Evolutionary conservation across 345 rosid species (phyloP).

Genomic region (Pistacia integerrima): DNA sequence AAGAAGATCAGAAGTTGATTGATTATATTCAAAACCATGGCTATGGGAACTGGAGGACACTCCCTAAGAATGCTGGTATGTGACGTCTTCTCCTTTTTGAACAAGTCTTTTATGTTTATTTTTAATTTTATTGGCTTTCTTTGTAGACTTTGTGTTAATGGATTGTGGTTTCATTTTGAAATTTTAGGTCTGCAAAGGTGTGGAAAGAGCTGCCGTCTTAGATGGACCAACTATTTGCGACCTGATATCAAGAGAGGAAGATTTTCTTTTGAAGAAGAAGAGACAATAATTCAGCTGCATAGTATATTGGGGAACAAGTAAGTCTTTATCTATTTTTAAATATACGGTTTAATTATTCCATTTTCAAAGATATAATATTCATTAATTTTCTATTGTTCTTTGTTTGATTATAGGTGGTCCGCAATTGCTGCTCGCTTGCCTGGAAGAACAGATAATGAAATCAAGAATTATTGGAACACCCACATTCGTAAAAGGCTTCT

Average conservation of each 20-base stretch:
- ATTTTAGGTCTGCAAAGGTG: slow-evolving; percentile 60
- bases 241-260: slow-evolving; percentile 79
- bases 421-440: slow-evolving; percentile 82
- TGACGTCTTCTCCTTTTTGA: neutral
- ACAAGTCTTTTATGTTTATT: neutral
- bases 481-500: slow-evolving; percentile 73
- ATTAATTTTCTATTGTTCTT: neutral
- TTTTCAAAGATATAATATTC: neutral
- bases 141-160: neutral
- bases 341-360: neutral
- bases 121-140: neutral
- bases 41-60: slow-evolving; percentile 84
- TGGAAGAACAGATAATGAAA: slow-evolving; percentile 85
- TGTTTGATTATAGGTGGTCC: slow-evolving; percentile 59
- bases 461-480: slow-evolving; percentile 86
- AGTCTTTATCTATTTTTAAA: slow-evolving; percentile 6
- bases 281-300: slow-evolving; percentile 70
- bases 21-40: slow-evolving; percentile 80
- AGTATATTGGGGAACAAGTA: slow-evolving; percentile 74
- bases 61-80: slow-evolving; percentile 86
- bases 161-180: neutral
- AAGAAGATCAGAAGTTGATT: slow-evolving; percentile 72
- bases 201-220: slow-evolving; percentile 75
- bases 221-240: slow-evolving; percentile 81
- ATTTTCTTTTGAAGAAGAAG: slow-evolving; percentile 77